Conservation (phyloP, 768 basidiomycete genomes). For the Psilocybe sp. region DNA sequence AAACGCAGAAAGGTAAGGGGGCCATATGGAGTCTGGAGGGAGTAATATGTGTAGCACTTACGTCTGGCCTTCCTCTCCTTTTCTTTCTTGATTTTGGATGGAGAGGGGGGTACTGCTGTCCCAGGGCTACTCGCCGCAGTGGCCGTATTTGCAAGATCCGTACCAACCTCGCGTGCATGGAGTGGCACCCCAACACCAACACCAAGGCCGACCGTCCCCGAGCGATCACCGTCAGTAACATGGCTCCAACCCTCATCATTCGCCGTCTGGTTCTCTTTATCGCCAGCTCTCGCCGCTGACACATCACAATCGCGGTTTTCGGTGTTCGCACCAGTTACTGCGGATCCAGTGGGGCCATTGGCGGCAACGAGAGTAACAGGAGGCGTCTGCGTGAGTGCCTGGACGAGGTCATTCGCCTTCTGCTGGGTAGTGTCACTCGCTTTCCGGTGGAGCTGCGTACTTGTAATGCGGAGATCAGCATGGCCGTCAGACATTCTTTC, state of each 20-base stretch:
- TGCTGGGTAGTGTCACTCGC: conserved; percentile 46
- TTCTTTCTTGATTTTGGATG: conserved; percentile 35
- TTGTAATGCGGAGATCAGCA: conserved; percentile 41
- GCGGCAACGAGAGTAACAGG: background rate
- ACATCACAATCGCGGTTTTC: conserved; percentile 4
- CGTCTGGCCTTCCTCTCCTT: conserved; percentile 56
- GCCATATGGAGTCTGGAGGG: background rate
- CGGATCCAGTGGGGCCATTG: background rate
- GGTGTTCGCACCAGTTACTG: background rate
- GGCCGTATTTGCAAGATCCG: conserved; percentile 34
- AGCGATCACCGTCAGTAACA: conserved; percentile 28
- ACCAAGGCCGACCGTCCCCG: conserved; percentile 29
- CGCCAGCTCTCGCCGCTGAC: conserved; percentile 12
- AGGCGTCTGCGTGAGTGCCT: conserved; percentile 18
- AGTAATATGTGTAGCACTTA: conserved; percentile 32
- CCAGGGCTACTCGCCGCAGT: conserved; percentile 17
- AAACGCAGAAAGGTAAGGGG: background rate
- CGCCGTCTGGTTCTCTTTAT: conserved; percentile 43
- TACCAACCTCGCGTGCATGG: conserved; percentile 54
- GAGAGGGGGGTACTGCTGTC: no score
- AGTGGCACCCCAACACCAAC: conserved; percentile 36
- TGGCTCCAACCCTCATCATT: conserved; percentile 38
- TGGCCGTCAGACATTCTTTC: conserved; percentile 20
- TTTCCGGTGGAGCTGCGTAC: conserved; percentile 36
- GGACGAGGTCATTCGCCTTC: conserved; percentile 40